phyloP scores from a whole-genome alignment of 2,329 filamentous ascomycete species.

The Scytalidium lignicola region DNA sequence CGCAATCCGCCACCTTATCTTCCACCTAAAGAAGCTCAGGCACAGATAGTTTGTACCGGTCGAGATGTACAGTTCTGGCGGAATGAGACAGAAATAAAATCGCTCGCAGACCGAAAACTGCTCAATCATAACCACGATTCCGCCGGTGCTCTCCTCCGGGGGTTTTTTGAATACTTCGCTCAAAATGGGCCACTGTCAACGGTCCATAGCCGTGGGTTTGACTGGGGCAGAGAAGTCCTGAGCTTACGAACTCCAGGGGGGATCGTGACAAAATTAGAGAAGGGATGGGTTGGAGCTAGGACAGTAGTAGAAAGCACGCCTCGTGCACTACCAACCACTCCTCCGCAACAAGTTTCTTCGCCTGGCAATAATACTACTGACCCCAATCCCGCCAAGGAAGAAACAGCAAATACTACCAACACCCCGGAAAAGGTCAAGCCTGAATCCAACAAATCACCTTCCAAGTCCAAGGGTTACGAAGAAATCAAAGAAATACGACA shows the following conservation, averaged over 20 bases:
- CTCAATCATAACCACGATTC: constrained; percentile 66
- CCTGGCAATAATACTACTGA: background rate
- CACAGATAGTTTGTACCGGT: constrained; percentile 49
- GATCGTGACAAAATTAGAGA: constrained; percentile 66
- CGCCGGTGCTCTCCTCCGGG: constrained; percentile 66
- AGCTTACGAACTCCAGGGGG: constrained; percentile 70
- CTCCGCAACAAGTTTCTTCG: constrained; percentile 3
- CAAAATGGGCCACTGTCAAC: constrained; percentile 51
- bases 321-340: constrained; percentile 24
- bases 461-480: constrained; percentile 19
- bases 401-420: background rate
- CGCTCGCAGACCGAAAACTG: constrained; percentile 50
- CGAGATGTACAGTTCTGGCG: constrained; percentile 73
- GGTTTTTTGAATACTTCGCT: constrained; percentile 86
- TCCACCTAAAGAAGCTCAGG: constrained; percentile 35
- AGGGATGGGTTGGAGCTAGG: constrained; percentile 82
- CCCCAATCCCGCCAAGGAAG: background rate
- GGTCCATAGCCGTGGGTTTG: constrained; percentile 55
- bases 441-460: constrained; percentile 5
- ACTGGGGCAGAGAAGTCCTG: constrained; percentile 76
- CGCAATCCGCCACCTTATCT: constrained; percentile 39
- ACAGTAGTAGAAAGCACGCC: constrained; percentile 54
- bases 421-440: background rate
- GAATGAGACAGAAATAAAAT: constrained; percentile 63
- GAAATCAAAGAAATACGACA: constrained; percentile 64